Conservation (phyloP, 352 stramenopile species). For the Phytophthora uliginosa region DNA sequence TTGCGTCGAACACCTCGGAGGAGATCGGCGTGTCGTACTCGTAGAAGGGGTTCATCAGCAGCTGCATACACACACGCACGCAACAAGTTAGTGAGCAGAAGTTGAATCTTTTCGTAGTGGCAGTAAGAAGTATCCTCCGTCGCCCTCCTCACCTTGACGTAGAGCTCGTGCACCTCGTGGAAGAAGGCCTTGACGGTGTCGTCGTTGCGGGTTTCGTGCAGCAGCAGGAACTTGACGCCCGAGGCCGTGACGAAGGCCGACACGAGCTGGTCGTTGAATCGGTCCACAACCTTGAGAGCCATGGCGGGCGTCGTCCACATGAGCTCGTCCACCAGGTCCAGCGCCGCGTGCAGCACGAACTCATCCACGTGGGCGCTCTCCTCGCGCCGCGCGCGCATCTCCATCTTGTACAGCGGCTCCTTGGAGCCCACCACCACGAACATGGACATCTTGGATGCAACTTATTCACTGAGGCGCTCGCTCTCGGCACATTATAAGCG, state of each 20-base stretch:
- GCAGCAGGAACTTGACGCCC: slow-evolving; percentile 97
- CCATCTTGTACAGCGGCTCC: slow-evolving; percentile 90
- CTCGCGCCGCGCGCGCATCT: slow-evolving; percentile 84
- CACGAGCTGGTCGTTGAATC: slow-evolving; percentile 98
- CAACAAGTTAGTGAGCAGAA: slow-evolving; percentile 11
- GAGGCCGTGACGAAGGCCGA: slow-evolving; percentile 97
- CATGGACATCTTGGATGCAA: slow-evolving; percentile 65
- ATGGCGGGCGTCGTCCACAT: slow-evolving; percentile 96
- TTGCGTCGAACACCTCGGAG: slow-evolving; percentile 94
- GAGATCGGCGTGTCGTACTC: slow-evolving; percentile 96
- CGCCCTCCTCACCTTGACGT: slow-evolving; percentile 92
- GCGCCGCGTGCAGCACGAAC: slow-evolving; percentile 98
- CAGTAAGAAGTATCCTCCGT: neutral
- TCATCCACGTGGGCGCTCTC: slow-evolving; percentile 96
- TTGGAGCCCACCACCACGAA: slow-evolving; percentile 90
- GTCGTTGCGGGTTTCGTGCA: slow-evolving; percentile 96
- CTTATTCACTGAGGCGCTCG: no score
- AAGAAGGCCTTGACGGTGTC: slow-evolving; percentile 98
- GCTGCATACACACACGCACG: no score
- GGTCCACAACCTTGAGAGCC: slow-evolving; percentile 94
- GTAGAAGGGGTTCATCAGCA: slow-evolving; percentile 98
- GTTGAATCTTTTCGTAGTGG: slow-evolving; percentile 4
- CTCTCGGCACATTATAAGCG: no score
- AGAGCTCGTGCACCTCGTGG: slow-evolving; percentile 97
- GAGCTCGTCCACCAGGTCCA: slow-evolving; percentile 97